phyloP scores from a whole-genome alignment of 495 filamentous ascomycete genomes.

The Hyaloscypha variabilis region DNA sequence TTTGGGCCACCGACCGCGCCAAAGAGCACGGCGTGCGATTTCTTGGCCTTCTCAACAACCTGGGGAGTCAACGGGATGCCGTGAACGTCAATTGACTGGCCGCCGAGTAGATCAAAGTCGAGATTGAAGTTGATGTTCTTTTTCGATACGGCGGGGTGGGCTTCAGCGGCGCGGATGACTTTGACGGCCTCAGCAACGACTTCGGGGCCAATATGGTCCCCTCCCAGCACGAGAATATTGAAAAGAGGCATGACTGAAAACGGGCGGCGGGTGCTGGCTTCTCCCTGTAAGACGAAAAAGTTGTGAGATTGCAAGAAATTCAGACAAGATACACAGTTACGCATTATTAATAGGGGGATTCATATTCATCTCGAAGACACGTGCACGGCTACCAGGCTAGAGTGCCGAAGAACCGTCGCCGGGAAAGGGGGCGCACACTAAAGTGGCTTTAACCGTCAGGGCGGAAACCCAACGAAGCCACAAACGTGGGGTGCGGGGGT shows the following conservation, averaged over 20 bases:
- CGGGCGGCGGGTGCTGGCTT: too few relatives aligned
- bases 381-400: too few relatives aligned
- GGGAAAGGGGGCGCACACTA: too few relatives aligned
- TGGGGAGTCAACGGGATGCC: slow-evolving; percentile 47
- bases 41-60: slow-evolving; percentile 44
- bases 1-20: slow-evolving; percentile 53
- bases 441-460: too few relatives aligned
- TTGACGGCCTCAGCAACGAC: slow-evolving; percentile 55
- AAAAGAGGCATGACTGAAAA: slow-evolving; percentile 28
- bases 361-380: too few relatives aligned
- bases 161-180: slow-evolving; percentile 50
- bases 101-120: slow-evolving; percentile 50
- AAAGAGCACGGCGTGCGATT: slow-evolving; percentile 52
- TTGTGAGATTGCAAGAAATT: too few relatives aligned
- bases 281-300: too few relatives aligned
- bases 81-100: slow-evolving; percentile 48
- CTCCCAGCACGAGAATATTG: slow-evolving; percentile 56
- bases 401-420: too few relatives aligned
- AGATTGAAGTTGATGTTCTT: slow-evolving; percentile 42
- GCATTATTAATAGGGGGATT: too few relatives aligned
- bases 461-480: too few relatives aligned
- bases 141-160: slow-evolving; percentile 20
- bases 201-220: slow-evolving; percentile 59
- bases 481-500: too few relatives aligned
- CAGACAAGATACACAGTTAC: too few relatives aligned